Percentiles rank a stretch among this genome's conserved stretches.
Conservation (phyloP, 2,329 filamentous ascomycete species). For the Xylariaceae sp. region DNA sequence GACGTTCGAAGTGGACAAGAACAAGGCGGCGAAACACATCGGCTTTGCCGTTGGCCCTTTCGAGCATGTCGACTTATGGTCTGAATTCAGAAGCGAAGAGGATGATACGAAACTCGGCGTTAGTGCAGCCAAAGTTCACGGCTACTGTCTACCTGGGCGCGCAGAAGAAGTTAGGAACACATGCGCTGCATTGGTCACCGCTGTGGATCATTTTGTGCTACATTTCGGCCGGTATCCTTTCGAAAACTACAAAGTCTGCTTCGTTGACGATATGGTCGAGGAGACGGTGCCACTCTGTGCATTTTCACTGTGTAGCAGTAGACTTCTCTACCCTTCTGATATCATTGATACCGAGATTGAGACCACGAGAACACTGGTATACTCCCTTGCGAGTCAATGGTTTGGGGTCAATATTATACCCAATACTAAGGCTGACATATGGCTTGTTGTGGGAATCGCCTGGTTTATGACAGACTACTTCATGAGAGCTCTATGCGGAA, state of each 20-base stretch:
- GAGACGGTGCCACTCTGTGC: conserved; percentile 81
- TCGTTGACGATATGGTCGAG: conserved; percentile 84
- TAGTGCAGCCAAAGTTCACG: conserved; percentile 87
- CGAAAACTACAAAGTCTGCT: conserved; percentile 89
- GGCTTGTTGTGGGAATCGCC: conserved; percentile 87
- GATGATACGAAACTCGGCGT: conserved; percentile 90
- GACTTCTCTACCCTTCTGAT: conserved; percentile 82
- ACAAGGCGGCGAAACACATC: conserved; percentile 84
- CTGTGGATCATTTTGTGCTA: conserved; percentile 89
- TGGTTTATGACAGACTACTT: conserved; percentile 96
- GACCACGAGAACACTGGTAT: conserved; percentile 79
- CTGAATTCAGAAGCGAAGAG: conserved; percentile 86
- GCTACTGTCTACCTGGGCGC: conserved; percentile 86
- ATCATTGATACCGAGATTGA: conserved; percentile 86
- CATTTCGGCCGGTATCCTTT: conserved; percentile 92
- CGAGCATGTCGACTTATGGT: conserved; percentile 84
- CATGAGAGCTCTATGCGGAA: conserved; percentile 87
- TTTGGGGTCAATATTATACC: conserved; percentile 92
- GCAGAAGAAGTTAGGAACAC: conserved; percentile 85
- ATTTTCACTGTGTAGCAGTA: conserved; percentile 84
- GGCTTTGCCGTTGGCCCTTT: conserved; percentile 95
- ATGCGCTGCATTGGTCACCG: conserved; percentile 81
- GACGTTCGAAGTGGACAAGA: conserved; percentile 77
- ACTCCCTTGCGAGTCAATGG: conserved; percentile 90
- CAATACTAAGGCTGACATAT: conserved; percentile 78